Base-by-base conservation (phyloP, 139 green algal species). In the Chlamydomonas schloesseri region DNA sequence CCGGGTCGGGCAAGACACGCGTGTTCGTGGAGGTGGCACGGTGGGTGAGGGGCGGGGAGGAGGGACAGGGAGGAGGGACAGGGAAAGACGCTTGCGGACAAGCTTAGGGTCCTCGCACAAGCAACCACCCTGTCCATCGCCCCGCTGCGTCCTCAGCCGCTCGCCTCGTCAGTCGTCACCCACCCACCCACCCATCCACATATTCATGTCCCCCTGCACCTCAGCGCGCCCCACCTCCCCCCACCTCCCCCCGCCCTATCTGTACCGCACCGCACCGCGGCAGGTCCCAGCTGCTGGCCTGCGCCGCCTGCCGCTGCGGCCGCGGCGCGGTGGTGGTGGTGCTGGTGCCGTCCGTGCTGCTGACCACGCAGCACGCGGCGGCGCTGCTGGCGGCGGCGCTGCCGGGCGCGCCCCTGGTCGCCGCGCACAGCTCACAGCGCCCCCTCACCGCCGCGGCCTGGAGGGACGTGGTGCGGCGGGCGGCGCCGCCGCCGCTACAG, bases 1-100 rank as follows among this genome's bases (percentile, higher is more conserved):
- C 89, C 34, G 79, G 79, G 53, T 80, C 57, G 3, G 89, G 89
- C 89, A 92, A 92, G 86, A 92, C 89, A 36, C 75, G 74, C 53
- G 88, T 92, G 64, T 92, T 92, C 58, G 71, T 92, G 34, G 86
- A 92, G 82, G 60, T 88, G 28, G 50, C 70, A 26, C 81, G 73
- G 89, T 92, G 80, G 6, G 73, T n/a, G n/a, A n/a, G n/a, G n/a
- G n/a, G n/a, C n/a, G 37, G 81, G 3, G 29, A n/a, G 68, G 81
- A 29, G 29, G 50, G 50, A n/a, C n/a, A n/a, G n/a, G n/a, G n/a
- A n/a, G n/a, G n/a, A n/a, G n/a, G n/a, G n/a, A n/a, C n/a, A n/a
- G n/a, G n/a, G n/a, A n/a, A n/a, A n/a, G n/a, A n/a, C n/a, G n/a
- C n/a, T n/a, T 33, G 31, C 26, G 53, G 6, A 81, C 21, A 73